Percentiles rank a stretch among this genome's conserved stretches.
These are phyloP conservation scores for Marasmius sp. DNA, from an alignment of 1,284 basidiomycete genomes.

Conservation along the genomic window DNA sequence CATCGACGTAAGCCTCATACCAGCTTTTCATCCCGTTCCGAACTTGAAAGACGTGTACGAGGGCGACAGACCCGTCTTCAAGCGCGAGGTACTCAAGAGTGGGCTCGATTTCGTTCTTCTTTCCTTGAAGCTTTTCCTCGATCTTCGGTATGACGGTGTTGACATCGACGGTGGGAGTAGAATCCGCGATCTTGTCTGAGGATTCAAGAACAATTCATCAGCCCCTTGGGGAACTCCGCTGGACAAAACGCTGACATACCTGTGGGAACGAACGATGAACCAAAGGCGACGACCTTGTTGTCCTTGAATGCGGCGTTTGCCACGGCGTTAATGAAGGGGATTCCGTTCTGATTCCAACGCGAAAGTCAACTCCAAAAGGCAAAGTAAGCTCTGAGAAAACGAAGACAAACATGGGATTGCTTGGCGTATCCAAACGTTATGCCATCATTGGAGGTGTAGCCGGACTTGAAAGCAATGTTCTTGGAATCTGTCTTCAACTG, in stretches of 20 bases:
- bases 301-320: slow-evolving; percentile 45
- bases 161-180: slow-evolving; percentile 29
- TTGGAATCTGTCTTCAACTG: slow-evolving; percentile 28
- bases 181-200: slow-evolving; percentile 30
- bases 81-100: slow-evolving; percentile 39
- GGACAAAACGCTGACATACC: slow-evolving; percentile 28
- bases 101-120: slow-evolving; percentile 30
- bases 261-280: slow-evolving; percentile 49
- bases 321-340: slow-evolving; percentile 47
- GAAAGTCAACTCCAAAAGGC: not conserved
- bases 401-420: slow-evolving; percentile 39
- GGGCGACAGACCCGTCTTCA: slow-evolving; percentile 45
- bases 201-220: not conserved
- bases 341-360: slow-evolving; percentile 35
- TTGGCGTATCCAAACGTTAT: slow-evolving; percentile 37
- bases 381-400: not conserved
- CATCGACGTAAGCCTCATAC: slow-evolving; percentile 65
- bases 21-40: slow-evolving; percentile 51
- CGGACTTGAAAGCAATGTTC: slow-evolving; percentile 32
- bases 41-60: slow-evolving; percentile 52
- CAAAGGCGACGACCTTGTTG: slow-evolving; percentile 44
- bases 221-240: not conserved
- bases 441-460: slow-evolving; percentile 28
- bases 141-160: slow-evolving; percentile 27
- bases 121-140: slow-evolving; percentile 30